Evolutionary conservation across 345 rosid genomes (phyloP).

Genomic region (Salix arbutifolia): DNA sequence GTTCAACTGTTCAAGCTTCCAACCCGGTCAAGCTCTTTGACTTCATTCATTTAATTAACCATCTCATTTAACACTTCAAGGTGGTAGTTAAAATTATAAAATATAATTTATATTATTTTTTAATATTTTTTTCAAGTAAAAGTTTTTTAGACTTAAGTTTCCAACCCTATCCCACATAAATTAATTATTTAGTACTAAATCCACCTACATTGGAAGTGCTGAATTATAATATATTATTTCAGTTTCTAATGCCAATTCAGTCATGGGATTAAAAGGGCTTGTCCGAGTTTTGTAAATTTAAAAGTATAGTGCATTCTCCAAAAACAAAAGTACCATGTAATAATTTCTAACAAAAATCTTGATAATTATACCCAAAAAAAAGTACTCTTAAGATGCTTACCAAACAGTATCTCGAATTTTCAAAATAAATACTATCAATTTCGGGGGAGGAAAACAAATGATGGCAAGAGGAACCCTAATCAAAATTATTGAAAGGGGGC

Average conservation of each 20-base stretch:
- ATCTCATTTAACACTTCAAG: no score
- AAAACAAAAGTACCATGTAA: neutral
- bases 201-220: no score
- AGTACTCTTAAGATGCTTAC: neutral
- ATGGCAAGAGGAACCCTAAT: neutral
- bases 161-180: no score
- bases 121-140: no score
- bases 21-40: neutral
- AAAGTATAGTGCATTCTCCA: neutral
- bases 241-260: neutral
- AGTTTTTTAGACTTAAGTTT: no score
- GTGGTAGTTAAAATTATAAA: no score
- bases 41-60: neutral
- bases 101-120: no score
- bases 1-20: neutral
- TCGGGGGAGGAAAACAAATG: neutral
- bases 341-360: neutral
- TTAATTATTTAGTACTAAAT: no score
- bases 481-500: neutral
- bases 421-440: neutral
- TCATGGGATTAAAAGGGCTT: neutral
- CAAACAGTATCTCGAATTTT: neutral
- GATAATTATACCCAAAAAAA: no score
- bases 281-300: neutral
- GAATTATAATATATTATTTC: no score